phyloP scores from a whole-genome alignment of 345 rosid genomes.

The Chamaenerion angustifolium region DNA sequence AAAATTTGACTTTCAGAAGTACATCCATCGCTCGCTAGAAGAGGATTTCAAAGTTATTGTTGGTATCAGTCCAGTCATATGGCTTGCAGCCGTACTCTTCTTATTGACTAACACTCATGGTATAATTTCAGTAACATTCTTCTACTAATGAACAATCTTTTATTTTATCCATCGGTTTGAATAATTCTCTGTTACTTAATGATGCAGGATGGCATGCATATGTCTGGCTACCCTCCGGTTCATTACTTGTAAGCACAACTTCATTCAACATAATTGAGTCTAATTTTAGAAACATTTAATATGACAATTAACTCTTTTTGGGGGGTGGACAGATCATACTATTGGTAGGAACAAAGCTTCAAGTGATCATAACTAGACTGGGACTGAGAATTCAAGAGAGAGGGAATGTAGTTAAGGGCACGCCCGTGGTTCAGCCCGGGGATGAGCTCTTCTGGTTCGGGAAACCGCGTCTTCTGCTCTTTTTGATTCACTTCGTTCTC shows the following conservation, averaged over 20 bases:
- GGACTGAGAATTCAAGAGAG: constrained; percentile 67
- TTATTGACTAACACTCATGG: too few species aligned
- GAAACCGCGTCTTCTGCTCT: constrained; percentile 69
- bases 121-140: too few species aligned
- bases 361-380: constrained; percentile 70
- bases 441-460: constrained; percentile 98
- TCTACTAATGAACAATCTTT: too few species aligned
- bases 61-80: constrained; percentile 49
- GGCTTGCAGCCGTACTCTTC: too few species aligned
- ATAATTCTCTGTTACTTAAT: background rate
- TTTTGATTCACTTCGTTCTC: constrained; percentile 70
- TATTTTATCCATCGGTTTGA: too few species aligned
- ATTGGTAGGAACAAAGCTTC: constrained; percentile 66
- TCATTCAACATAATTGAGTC: background rate
- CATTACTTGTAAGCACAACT: constrained; percentile 55
- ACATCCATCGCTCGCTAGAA: constrained; percentile 73
- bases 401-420: constrained; percentile 84
- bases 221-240: constrained; percentile 75
- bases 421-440: constrained; percentile 75
- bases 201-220: constrained; percentile 51
- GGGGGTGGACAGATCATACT: constrained; percentile 16
- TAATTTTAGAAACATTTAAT: background rate
- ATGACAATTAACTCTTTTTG: too few species aligned
- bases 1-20: constrained; percentile 67
- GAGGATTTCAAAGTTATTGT: constrained; percentile 82